Evolutionary conservation across 148 eudicot genomes (phyloP).

Genomic region (Polygonum aviculare): DNA sequence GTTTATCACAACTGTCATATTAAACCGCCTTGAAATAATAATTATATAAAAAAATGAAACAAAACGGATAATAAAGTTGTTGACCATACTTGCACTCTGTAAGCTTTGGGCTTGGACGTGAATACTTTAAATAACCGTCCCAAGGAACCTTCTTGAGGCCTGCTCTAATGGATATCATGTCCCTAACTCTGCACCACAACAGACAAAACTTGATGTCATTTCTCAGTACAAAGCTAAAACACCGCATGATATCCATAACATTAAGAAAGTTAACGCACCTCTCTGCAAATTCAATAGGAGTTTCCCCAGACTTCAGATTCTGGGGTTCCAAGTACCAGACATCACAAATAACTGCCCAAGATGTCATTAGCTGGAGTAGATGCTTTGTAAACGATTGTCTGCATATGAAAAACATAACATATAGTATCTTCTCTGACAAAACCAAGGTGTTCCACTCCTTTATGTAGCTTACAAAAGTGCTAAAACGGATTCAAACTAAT

Average conservation of each 20-base stretch:
- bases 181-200: constrained; percentile 54
- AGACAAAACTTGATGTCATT: neutral
- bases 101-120: constrained; percentile 93
- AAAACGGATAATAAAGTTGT: neutral
- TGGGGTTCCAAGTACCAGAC: constrained; percentile 99
- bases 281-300: constrained; percentile 95
- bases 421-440: neutral
- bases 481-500: neutral
- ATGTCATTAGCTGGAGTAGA: constrained; percentile 93
- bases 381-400: constrained; percentile 96
- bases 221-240: neutral
- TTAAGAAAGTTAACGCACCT: constrained; percentile 35
- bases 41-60: neutral
- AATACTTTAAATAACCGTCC: constrained; percentile 94
- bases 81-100: constrained; percentile 79
- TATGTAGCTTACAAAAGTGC: neutral
- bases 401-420: constrained; percentile 13
- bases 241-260: neutral
- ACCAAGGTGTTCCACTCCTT: neutral
- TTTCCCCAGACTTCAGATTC: constrained; percentile 74
- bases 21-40: neutral
- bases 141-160: constrained; percentile 94
- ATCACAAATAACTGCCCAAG: constrained; percentile 99
- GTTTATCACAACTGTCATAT: neutral
- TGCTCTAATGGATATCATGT: constrained; percentile 73